These are phyloP conservation scores for Gynandropsis gynandra DNA, from an alignment of 345 rosid genomes.

Conservation along the genomic window DNA sequence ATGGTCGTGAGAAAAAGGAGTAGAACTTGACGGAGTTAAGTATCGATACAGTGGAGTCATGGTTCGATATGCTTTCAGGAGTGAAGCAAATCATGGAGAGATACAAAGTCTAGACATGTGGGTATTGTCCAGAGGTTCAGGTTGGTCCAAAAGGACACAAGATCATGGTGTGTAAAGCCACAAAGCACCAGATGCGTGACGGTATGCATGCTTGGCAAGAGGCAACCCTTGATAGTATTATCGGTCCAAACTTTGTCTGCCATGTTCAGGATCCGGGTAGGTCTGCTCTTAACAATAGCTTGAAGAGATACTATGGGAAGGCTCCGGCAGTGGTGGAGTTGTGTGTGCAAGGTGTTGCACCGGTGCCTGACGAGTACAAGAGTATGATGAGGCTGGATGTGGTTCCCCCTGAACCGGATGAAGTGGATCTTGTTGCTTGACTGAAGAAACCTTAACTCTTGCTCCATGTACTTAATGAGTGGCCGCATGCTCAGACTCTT, in stretches of 20 bases:
- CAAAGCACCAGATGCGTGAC: conserved; percentile 68
- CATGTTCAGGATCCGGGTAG: conserved; percentile 51
- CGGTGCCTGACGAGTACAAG: conserved; percentile 51
- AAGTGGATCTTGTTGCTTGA: conserved; percentile 73
- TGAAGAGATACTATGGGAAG: conserved; percentile 74
- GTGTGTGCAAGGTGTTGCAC: conserved; percentile 67
- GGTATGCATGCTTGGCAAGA: conserved; percentile 94
- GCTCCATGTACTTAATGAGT: no score
- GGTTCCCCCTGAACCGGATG: conserved; percentile 66
- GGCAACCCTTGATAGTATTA: conserved; percentile 62
- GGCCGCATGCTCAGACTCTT: no score
- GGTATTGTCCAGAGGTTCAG: conserved; percentile 80
- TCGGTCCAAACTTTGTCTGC: conserved; percentile 81
- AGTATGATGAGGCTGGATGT: conserved; percentile 93
- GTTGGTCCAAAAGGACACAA: conserved; percentile 92
- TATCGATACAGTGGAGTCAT: conserved; percentile 41
- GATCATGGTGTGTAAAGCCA: conserved; percentile 77
- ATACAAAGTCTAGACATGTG: conserved; percentile 70
- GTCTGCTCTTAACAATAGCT: conserved; percentile 48
- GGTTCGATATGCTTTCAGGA: conserved; percentile 70
- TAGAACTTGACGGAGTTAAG: conserved; percentile 40
- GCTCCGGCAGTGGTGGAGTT: conserved; percentile 84
- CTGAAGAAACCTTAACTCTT: no score
- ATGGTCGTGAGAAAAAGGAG: conserved; percentile 9
- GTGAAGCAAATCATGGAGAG: conserved; percentile 51